Percentiles rank a stretch among this genome's conserved stretches.
Evolutionary conservation across 2,329 filamentous ascomycete genomes (phyloP).

Genomic region (Phialocephala sp.): DNA sequence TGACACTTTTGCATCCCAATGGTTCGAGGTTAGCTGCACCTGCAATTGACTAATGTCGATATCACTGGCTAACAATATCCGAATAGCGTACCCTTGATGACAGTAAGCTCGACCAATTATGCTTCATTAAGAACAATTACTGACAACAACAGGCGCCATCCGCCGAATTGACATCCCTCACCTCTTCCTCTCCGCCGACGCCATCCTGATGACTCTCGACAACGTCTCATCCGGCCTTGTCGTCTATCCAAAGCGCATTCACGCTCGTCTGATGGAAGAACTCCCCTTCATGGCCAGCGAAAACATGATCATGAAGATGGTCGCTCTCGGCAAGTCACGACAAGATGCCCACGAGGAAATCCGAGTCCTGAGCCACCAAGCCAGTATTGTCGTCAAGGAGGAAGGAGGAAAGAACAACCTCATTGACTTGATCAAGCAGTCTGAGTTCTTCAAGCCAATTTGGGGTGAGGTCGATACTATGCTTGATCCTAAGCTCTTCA

Average conservation of each 20-base stretch:
- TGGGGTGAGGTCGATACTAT: slow-evolving; percentile 71
- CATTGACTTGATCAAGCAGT: slow-evolving; percentile 75
- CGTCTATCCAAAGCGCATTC: slow-evolving; percentile 79
- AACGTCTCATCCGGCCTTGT: slow-evolving; percentile 54
- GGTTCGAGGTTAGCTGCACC: slow-evolving; percentile 49
- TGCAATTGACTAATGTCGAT: no score
- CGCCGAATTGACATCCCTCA: slow-evolving; percentile 68
- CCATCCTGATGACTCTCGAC: slow-evolving; percentile 69
- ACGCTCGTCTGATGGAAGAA: slow-evolving; percentile 71
- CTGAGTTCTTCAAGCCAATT: slow-evolving; percentile 77
- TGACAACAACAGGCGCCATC: slow-evolving; percentile 55
- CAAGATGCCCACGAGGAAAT: slow-evolving; percentile 90
- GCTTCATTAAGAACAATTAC: background rate
- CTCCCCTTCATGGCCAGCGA: slow-evolving; percentile 86
- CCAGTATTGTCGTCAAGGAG: slow-evolving; percentile 73
- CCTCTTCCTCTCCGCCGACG: slow-evolving; percentile 71
- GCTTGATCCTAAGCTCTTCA: slow-evolving; percentile 66
- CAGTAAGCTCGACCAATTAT: slow-evolving; percentile 26
- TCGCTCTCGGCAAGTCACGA: slow-evolving; percentile 70
- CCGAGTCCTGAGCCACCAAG: slow-evolving; percentile 80
- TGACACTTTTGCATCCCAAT: slow-evolving; percentile 74
- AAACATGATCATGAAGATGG: slow-evolving; percentile 79
- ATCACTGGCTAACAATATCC: no score
- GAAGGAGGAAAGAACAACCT: slow-evolving; percentile 81
- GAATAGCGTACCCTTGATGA: slow-evolving; percentile 68